These are phyloP conservation scores for Yamadazyma sp. DNA, from an alignment of 1,139 yeast genomes.

Conservation along the genomic window DNA sequence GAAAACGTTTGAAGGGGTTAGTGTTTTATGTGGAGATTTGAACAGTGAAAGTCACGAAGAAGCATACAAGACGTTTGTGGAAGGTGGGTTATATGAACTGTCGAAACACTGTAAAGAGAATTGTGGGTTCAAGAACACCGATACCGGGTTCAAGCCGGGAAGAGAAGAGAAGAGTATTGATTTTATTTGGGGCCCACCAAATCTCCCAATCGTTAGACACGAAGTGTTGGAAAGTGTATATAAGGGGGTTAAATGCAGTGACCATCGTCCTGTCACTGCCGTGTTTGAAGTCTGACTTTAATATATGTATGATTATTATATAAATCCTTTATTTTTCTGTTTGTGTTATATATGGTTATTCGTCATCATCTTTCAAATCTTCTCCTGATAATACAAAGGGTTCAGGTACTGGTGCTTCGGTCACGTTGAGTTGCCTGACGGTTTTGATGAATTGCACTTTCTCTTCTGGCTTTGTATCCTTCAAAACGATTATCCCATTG, in stretches of 20 bases:
- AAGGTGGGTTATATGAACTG: conserved; percentile 24
- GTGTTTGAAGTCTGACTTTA: conserved; percentile 19
- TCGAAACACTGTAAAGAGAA: conserved; percentile 19
- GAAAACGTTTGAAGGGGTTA: conserved; percentile 26
- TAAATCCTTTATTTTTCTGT: conserved; percentile 1
- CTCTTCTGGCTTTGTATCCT: conserved; percentile 68
- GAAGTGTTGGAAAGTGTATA: conserved; percentile 33
- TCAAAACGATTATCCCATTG: conserved; percentile 79
- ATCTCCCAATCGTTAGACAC: conserved; percentile 29
- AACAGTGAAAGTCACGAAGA: conserved; percentile 17
- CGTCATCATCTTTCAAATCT: conserved; percentile 39
- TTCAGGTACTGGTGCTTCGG: conserved; percentile 89
- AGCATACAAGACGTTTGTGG: conserved; percentile 23
- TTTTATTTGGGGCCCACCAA: conserved; percentile 29
- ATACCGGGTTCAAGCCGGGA: conserved; percentile 36
- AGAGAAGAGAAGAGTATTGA: conserved; percentile 24
- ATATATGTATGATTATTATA: neutral
- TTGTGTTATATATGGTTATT: neutral
- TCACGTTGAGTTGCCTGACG: conserved; percentile 75
- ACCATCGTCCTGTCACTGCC: conserved; percentile 45
- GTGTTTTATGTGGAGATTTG: conserved; percentile 29
- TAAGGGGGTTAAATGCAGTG: conserved; percentile 33
- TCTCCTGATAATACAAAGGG: conserved; percentile 70
- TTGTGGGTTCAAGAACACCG: conserved; percentile 31
- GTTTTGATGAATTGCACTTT: conserved; percentile 74